phyloP scores from a whole-genome alignment of 148 eudicot genomes.

The Silene conica region DNA sequence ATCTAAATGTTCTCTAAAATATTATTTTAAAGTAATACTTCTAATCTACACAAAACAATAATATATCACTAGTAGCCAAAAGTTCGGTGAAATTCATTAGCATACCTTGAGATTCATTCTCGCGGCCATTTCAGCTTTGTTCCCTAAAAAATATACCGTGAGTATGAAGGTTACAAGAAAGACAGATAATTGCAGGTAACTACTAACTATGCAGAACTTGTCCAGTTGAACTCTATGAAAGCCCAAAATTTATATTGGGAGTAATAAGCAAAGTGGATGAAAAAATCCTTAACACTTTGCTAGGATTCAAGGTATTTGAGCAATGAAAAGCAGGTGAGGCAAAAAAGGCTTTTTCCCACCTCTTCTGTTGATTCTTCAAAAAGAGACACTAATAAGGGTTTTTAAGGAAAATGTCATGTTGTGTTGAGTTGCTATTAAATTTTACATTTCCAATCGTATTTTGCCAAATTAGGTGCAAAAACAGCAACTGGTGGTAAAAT shows the following conservation, averaged over 20 bases:
- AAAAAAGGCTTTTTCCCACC: too few species aligned
- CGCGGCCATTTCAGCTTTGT: constrained; percentile 14
- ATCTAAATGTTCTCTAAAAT: not conserved
- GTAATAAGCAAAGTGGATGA: not conserved
- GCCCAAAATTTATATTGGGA: not conserved
- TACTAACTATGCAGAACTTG: not conserved
- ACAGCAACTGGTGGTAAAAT: not conserved
- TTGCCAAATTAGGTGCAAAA: too few species aligned
- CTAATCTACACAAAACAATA: not conserved
- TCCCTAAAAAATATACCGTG: constrained; percentile 1
- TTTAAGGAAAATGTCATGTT: too few species aligned
- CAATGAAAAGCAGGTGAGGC: too few species aligned
- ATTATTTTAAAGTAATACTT: not conserved
- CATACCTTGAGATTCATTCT: constrained; percentile 24
- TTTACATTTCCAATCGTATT: too few species aligned
- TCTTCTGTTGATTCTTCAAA: too few species aligned
- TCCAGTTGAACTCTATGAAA: not conserved
- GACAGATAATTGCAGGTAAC: not conserved
- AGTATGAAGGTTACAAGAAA: not conserved
- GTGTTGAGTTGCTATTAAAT: too few species aligned
- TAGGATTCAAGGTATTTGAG: too few species aligned
- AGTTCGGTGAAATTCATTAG: too few species aligned
- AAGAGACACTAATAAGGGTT: too few species aligned
- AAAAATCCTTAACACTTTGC: not conserved
- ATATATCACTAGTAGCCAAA: not conserved